Conservation (phyloP, 73 alveolate species). For the Tetrahymena thermophila region DNA sequence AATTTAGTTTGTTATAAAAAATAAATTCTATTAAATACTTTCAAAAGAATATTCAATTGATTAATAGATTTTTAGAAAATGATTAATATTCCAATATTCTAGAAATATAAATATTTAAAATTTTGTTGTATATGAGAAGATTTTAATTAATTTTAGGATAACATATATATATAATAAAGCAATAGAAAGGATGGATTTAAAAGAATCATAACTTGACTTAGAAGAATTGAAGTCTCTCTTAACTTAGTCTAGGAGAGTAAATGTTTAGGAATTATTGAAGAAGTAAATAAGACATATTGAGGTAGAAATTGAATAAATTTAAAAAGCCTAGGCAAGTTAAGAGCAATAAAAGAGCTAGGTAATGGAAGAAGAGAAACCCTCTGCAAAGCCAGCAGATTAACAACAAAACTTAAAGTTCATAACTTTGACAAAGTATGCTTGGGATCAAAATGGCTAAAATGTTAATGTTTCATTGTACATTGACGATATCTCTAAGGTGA, state of each 20-base stretch:
- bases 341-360: background rate
- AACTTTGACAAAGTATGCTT: slow-evolving; percentile 7
- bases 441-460: slow-evolving; percentile 28
- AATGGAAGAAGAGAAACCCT: background rate
- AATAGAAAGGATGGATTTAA: background rate
- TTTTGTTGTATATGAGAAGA: background rate
- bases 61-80: background rate
- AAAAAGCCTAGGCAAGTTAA: background rate
- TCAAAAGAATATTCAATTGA: too few species aligned
- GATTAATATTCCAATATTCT: background rate
- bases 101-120: background rate
- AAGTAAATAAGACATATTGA: background rate
- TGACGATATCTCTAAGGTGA: slow-evolving; percentile 38
- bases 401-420: background rate
- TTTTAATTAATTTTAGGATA: background rate
- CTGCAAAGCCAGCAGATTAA: background rate
- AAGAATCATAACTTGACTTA: slow-evolving; percentile 12
- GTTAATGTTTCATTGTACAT: slow-evolving; percentile 28
- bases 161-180: too few species aligned
- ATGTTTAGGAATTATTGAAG: background rate
- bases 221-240: slow-evolving; percentile 8
- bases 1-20: too few species aligned
- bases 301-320: slow-evolving; percentile 1
- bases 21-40: background rate
- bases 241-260: slow-evolving; percentile 1